A percentile compares a stretch with the other conserved stretches of the same genome.
Evolutionary conservation across 208 protist species (phyloP).

Genomic region (Porcisia deanei): DNA sequence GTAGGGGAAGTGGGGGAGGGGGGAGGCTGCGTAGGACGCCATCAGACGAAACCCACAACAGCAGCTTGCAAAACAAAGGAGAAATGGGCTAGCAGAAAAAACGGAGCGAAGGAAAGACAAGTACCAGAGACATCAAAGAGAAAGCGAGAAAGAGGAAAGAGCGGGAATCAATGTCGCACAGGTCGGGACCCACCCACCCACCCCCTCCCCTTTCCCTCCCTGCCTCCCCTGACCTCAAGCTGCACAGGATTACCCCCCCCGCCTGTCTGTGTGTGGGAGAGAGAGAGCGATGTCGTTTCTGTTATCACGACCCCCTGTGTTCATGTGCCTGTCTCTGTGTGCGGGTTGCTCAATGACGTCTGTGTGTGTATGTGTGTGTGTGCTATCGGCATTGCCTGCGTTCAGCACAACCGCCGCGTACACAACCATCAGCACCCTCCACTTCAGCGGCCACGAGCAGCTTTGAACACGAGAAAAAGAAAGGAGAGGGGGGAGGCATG

Average conservation of each 20-base stretch:
- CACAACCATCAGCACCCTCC: not conserved
- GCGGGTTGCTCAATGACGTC: not conserved
- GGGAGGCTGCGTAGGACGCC: not conserved
- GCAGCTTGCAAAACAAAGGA: not conserved
- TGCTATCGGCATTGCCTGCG: not conserved
- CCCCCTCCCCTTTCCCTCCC: not conserved
- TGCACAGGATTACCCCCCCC: no score
- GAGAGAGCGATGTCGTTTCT: not conserved
- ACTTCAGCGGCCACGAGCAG: not conserved
- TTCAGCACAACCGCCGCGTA: not conserved
- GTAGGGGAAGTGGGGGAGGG: not conserved
- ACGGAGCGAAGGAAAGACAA: not conserved
- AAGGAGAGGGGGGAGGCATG: not conserved
- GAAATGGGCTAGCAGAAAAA: not conserved
- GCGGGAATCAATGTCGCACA: not conserved
- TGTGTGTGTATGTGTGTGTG: not conserved
- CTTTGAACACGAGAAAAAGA: no score
- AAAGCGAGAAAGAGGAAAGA: conserved; percentile 1
- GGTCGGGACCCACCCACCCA: not conserved
- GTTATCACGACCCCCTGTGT: not conserved
- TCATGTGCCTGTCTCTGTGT: not conserved
- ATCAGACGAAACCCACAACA: not conserved
- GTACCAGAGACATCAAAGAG: not conserved
- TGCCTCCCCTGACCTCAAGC: not conserved
- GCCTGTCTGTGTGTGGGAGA: not conserved